These are phyloP conservation scores for Microsporum ferrugineum DNA, from an alignment of 2,329 filamentous ascomycete genomes.

Conservation along the genomic window DNA sequence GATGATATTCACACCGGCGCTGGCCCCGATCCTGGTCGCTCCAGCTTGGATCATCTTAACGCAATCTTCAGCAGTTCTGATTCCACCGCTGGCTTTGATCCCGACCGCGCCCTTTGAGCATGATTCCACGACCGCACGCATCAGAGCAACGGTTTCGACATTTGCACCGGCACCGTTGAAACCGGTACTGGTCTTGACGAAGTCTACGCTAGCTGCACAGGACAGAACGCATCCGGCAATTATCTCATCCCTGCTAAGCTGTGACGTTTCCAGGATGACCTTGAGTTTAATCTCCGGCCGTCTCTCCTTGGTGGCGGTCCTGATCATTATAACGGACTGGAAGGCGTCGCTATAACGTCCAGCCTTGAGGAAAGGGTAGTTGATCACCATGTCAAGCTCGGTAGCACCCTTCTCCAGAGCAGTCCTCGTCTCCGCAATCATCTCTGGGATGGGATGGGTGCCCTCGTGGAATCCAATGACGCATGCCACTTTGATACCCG, in stretches of 20 bases:
- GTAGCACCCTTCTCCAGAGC: slow-evolving; percentile 41
- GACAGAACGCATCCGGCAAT: slow-evolving; percentile 44
- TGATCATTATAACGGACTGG: slow-evolving; percentile 42
- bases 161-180: slow-evolving; percentile 46
- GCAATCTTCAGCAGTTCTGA: slow-evolving; percentile 41
- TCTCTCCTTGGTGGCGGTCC: slow-evolving; percentile 25
- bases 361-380: slow-evolving; percentile 39
- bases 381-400: slow-evolving; percentile 51
- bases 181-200: slow-evolving; percentile 51
- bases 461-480: slow-evolving; percentile 52
- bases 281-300: slow-evolving; percentile 36
- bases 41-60: slow-evolving; percentile 46
- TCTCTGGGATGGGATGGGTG: slow-evolving; percentile 40
- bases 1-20: slow-evolving; percentile 46
- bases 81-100: slow-evolving; percentile 50
- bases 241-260: slow-evolving; percentile 39
- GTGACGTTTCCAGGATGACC: slow-evolving; percentile 49
- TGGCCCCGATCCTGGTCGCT: slow-evolving; percentile 46
- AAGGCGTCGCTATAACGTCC: slow-evolving; percentile 41
- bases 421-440: slow-evolving; percentile 41
- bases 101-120: slow-evolving; percentile 29
- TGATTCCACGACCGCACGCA: slow-evolving; percentile 41
- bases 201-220: slow-evolving; percentile 44
- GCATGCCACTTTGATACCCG: slow-evolving; percentile 42
- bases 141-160: slow-evolving; percentile 42